phyloP scores from a whole-genome alignment of 2,329 filamentous ascomycete genomes.

The Fusarium humuli region DNA sequence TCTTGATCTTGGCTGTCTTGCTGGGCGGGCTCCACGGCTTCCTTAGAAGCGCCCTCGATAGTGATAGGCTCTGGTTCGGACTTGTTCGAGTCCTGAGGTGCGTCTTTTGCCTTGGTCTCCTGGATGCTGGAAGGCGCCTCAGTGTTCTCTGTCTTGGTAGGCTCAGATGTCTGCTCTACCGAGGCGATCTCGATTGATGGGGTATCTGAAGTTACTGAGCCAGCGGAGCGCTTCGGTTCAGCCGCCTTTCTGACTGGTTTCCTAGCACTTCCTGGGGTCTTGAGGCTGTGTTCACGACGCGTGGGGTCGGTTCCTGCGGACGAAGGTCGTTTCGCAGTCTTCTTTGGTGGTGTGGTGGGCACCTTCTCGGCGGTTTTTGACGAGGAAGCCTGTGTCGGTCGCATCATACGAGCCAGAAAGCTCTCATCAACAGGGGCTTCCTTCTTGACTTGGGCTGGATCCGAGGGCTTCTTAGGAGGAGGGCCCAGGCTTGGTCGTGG shows the following conservation, averaged over 20 bases:
- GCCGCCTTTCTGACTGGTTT: conserved; percentile 25
- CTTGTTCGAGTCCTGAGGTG: conserved; percentile 1
- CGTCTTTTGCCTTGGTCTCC: not conserved
- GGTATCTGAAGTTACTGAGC: conserved; percentile 14
- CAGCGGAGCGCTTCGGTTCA: conserved; percentile 9
- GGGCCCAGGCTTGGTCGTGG: conserved; percentile 66
- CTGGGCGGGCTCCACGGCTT: conserved; percentile 25
- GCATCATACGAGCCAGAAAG: conserved; percentile 85
- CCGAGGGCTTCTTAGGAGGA: conserved; percentile 64
- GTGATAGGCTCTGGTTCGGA: conserved; percentile 13
- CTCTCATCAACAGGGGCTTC: conserved; percentile 72
- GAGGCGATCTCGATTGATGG: conserved; percentile 2
- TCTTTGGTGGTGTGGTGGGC: conserved; percentile 62
- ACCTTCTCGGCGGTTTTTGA: conserved; percentile 75
- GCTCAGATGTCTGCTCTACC: conserved; percentile 19
- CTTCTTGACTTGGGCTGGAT: conserved; percentile 56
- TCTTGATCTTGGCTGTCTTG: conserved; percentile 17
- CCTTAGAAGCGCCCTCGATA: conserved; percentile 25
- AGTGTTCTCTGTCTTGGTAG: conserved; percentile 1
- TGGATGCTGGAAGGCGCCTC: conserved; percentile 13
- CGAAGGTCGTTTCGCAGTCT: conserved; percentile 44
- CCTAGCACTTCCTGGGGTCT: conserved; percentile 41
- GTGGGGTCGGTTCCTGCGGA: conserved; percentile 36
- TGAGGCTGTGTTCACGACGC: conserved; percentile 43
- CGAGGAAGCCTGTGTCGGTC: conserved; percentile 76